Evolutionary conservation across 306 rosid genomes (phyloP).

Genomic region (Pyrus betulifolia): DNA sequence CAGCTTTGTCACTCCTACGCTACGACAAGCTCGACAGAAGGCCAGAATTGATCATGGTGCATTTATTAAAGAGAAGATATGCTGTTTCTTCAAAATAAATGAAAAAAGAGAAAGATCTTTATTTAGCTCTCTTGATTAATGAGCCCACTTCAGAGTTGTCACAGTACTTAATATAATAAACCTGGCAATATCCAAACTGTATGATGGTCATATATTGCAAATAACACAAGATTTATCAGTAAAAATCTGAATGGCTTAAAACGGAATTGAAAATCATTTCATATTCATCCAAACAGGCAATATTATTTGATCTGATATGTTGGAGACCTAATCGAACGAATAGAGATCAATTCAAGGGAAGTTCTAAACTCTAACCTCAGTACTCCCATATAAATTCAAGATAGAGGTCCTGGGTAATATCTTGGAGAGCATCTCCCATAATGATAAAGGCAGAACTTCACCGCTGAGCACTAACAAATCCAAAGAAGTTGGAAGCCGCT

Average conservation of each 20-base stretch:
- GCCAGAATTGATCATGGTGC: not conserved
- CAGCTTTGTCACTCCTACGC: not conserved
- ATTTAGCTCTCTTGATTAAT: not conserved
- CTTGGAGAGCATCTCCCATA: conserved; percentile 58
- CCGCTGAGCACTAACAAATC: conserved; percentile 82
- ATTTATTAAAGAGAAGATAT: not conserved
- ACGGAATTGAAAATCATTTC: not conserved
- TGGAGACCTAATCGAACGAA: not conserved
- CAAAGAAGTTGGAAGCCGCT: conserved; percentile 33
- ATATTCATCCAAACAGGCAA: not conserved
- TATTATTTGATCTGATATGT: not conserved
- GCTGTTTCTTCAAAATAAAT: not conserved
- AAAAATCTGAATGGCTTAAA: not conserved
- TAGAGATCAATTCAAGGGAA: not conserved
- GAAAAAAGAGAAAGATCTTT: not conserved
- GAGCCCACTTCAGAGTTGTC: not conserved
- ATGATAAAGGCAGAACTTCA: conserved; percentile 53
- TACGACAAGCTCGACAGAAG: not conserved
- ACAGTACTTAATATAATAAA: no score
- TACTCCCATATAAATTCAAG: conserved; percentile 85
- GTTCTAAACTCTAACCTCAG: conserved; percentile 52
- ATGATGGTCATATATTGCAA: not conserved
- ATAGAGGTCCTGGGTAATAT: conserved; percentile 63
- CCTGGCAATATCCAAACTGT: not conserved
- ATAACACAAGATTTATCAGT: not conserved